A percentile compares a stretch with the other conserved stretches of the same genome.
Evolutionary conservation across 352 stramenopile species (phyloP).

Genomic region (Phytophthora cactorum): DNA sequence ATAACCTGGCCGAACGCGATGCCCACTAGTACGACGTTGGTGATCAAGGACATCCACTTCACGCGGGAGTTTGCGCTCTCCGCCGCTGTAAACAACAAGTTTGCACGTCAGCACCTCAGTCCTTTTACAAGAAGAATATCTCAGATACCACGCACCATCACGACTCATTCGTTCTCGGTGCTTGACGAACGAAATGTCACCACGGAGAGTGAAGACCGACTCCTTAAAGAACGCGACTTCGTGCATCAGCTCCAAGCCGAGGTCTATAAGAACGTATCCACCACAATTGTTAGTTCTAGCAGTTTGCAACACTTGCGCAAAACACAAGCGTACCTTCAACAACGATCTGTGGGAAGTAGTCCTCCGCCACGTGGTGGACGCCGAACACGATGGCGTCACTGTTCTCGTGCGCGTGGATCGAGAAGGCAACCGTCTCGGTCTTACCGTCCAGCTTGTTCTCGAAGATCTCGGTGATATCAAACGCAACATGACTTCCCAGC

Average conservation of each 20-base stretch:
- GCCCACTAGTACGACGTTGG: conserved; percentile 76
- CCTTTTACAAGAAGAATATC: background rate
- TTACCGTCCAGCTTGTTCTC: conserved; percentile 49
- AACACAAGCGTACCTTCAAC: conserved; percentile 56
- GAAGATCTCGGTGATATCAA: conserved; percentile 86
- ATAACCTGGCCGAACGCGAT: conserved; percentile 84
- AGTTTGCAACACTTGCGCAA: background rate
- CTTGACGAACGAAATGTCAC: conserved; percentile 84
- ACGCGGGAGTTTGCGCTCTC: conserved; percentile 83
- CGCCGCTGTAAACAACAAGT: conserved; percentile 45
- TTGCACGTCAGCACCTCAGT: conserved; percentile 9
- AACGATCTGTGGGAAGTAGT: conserved; percentile 82
- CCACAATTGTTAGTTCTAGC: conserved; percentile 1
- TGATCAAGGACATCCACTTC: conserved; percentile 85
- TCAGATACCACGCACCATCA: conserved; percentile 45
- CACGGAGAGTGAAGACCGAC: conserved; percentile 74
- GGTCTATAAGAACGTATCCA: conserved; percentile 38
- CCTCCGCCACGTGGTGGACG: conserved; percentile 59
- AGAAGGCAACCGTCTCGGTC: conserved; percentile 63
- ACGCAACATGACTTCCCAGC: conserved; percentile 70
- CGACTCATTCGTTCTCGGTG: conserved; percentile 79
- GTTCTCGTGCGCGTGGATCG: conserved; percentile 61
- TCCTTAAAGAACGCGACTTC: conserved; percentile 84
- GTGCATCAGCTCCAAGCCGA: conserved; percentile 83
- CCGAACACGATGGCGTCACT: conserved; percentile 60